Evolutionary conservation across 495 filamentous ascomycete species (phyloP).

Genomic region (Hyaloscypha hepaticicola): DNA sequence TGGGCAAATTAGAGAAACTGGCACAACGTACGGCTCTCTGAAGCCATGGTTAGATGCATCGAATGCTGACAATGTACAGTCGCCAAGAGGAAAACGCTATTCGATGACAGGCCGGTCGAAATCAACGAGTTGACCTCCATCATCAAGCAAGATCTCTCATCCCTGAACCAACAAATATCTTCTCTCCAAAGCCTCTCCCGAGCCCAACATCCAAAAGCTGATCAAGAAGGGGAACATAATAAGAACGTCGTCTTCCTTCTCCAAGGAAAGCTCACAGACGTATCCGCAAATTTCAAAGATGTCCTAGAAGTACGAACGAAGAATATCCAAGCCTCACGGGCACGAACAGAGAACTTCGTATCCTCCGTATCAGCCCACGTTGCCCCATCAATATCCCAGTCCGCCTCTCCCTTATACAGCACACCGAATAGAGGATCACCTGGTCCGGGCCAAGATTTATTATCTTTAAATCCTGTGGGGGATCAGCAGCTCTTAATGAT

Average conservation of each 20-base stretch:
- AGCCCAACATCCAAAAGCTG: slow-evolving; percentile 71
- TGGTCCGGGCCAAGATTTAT: slow-evolving; percentile 62
- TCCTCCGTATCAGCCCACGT: slow-evolving; percentile 78
- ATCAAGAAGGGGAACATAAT: slow-evolving; percentile 94
- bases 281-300: slow-evolving; percentile 93
- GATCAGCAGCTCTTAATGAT: slow-evolving; percentile 91
- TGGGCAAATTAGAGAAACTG: slow-evolving; percentile 89
- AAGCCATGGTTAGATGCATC: neutral
- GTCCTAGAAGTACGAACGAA: slow-evolving; percentile 95
- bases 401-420: slow-evolving; percentile 80
- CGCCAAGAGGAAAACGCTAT: slow-evolving; percentile 93
- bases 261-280: slow-evolving; percentile 92
- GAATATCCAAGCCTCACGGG: slow-evolving; percentile 93
- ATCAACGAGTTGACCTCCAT: slow-evolving; percentile 95
- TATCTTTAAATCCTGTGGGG: slow-evolving; percentile 82
- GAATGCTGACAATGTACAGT: slow-evolving; percentile 48
- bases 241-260: slow-evolving; percentile 94
- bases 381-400: slow-evolving; percentile 56
- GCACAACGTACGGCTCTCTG: slow-evolving; percentile 65
- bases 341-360: slow-evolving; percentile 93
- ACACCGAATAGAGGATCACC: slow-evolving; percentile 66
- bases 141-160: slow-evolving; percentile 95
- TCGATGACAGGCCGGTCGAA: slow-evolving; percentile 94
- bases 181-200: slow-evolving; percentile 70
- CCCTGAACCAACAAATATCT: slow-evolving; percentile 84